phyloP scores from a whole-genome alignment of 352 stramenopile genomes.

The Pythium sp. region DNA sequence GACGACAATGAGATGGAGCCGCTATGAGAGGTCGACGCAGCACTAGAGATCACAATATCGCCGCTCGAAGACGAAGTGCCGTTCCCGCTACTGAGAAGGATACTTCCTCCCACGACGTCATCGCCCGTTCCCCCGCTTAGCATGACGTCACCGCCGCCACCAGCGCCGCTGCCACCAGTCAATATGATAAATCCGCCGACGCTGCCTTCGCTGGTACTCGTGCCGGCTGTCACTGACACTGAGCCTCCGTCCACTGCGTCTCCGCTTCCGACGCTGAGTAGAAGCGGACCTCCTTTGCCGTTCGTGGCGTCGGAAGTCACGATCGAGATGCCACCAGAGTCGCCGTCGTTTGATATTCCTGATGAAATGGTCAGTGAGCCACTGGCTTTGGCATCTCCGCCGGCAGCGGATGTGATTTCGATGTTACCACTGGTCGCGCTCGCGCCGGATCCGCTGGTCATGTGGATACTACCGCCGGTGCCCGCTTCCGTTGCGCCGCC shows the following conservation, averaged over 20 bases:
- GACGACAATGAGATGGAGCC: constrained; percentile 23
- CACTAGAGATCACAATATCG: constrained; percentile 15
- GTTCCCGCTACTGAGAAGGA: constrained; percentile 20
- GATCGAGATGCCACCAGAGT: constrained; percentile 27
- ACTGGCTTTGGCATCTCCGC: constrained; percentile 18
- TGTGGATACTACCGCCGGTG: constrained; percentile 19
- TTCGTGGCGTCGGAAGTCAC: constrained; percentile 22
- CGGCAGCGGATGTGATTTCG: constrained; percentile 16
- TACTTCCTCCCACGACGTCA: constrained; percentile 18
- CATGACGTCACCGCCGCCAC: constrained; percentile 15
- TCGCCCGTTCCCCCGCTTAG: constrained; percentile 23
- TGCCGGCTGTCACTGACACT: constrained; percentile 2
- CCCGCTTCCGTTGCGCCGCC: constrained; percentile 21
- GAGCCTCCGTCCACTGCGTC: background rate
- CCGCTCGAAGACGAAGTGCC: constrained; percentile 20
- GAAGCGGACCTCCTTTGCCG: constrained; percentile 26
- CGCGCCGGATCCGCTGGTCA: constrained; percentile 26
- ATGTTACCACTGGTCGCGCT: constrained; percentile 24
- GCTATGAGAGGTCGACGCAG: constrained; percentile 10
- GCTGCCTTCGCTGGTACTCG: constrained; percentile 6
- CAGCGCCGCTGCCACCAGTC: constrained; percentile 15
- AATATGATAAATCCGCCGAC: constrained; percentile 20
- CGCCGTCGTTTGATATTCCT: constrained; percentile 20
- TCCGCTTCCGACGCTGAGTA: constrained; percentile 17
- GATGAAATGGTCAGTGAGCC: constrained; percentile 26